Conservation (phyloP, 192 early-diverging fungal genomes). For the Globomyces pollinis-pini region DNA sequence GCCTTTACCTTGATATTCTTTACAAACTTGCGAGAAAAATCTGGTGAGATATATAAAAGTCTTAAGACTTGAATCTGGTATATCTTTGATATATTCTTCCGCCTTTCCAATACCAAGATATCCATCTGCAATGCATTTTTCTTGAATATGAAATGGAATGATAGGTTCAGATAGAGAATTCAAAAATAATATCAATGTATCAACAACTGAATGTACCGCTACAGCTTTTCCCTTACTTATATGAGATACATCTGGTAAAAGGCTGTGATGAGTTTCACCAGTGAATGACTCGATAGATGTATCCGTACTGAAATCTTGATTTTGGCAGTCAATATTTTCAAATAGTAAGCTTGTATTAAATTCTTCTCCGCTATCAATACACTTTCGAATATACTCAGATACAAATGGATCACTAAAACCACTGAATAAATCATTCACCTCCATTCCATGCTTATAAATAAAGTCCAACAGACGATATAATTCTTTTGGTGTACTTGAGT, state of each 20-base stretch:
- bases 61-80: conserved; percentile 64
- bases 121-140: conserved; percentile 55
- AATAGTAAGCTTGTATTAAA: conserved; percentile 42
- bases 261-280: too few species aligned
- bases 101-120: conserved; percentile 21
- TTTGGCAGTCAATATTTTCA: conserved; percentile 22
- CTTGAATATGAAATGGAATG: conserved; percentile 56
- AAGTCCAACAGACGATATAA: conserved; percentile 67
- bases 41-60: conserved; percentile 74
- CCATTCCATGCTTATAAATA: conserved; percentile 56
- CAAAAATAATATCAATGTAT: conserved; percentile 62
- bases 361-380: conserved; percentile 66
- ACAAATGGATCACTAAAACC: conserved; percentile 53
- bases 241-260: conserved; percentile 39
- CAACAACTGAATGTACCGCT: conserved; percentile 66
- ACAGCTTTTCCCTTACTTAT: conserved; percentile 19
- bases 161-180: conserved; percentile 66
- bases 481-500: conserved; percentile 59
- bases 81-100: conserved; percentile 40
- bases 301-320: too few species aligned
- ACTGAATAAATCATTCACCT: conserved; percentile 59
- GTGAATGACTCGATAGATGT: too few species aligned
- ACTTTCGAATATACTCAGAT: conserved; percentile 63
- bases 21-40: conserved; percentile 64
- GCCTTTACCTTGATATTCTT: conserved; percentile 21